Evolutionary conservation across 2,329 filamentous ascomycete species (phyloP).

Genomic region (Thelonectria discophora): DNA sequence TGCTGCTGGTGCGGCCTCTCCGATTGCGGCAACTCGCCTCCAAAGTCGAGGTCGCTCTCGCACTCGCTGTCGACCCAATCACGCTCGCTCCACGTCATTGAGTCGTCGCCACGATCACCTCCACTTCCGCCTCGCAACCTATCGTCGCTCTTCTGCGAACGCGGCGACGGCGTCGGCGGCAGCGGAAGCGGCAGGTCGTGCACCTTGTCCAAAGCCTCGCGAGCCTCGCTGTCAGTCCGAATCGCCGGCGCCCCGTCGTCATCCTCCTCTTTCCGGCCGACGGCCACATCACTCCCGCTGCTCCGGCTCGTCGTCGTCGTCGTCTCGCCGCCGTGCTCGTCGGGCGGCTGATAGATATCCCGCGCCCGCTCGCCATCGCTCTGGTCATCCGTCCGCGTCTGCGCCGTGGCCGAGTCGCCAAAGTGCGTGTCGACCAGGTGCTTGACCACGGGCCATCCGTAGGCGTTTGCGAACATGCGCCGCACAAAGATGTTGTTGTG

Average conservation of each 20-base stretch:
- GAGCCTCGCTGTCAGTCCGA: constrained; percentile 43
- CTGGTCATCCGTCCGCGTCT: constrained; percentile 73
- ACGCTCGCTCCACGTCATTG: constrained; percentile 68
- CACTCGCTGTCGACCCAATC: constrained; percentile 38
- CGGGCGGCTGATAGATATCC: constrained; percentile 63
- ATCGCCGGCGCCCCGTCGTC: constrained; percentile 10
- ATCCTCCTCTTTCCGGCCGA: not conserved
- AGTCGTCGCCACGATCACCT: constrained; percentile 55
- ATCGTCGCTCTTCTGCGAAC: constrained; percentile 29
- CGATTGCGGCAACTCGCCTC: constrained; percentile 33
- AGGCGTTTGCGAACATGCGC: constrained; percentile 95
- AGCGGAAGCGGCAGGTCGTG: constrained; percentile 52
- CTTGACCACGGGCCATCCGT: constrained; percentile 96
- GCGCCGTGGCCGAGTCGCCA: constrained; percentile 70
- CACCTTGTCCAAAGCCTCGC: constrained; percentile 55
- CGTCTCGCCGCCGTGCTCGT: constrained; percentile 72
- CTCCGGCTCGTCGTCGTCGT: constrained; percentile 51
- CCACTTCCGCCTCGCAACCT: constrained; percentile 25
- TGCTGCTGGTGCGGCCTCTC: constrained; percentile 24
- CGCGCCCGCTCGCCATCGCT: constrained; percentile 74
- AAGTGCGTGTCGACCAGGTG: constrained; percentile 97
- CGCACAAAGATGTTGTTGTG: constrained; percentile 99
- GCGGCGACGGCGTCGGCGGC: constrained; percentile 30
- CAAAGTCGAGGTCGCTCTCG: constrained; percentile 42
- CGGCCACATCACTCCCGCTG: constrained; percentile 33